Evolutionary conservation across 768 basidiomycete genomes (phyloP), one percentile per base, ranked within the genome.

Genomic region (Leccinum uliginosum): DNA sequence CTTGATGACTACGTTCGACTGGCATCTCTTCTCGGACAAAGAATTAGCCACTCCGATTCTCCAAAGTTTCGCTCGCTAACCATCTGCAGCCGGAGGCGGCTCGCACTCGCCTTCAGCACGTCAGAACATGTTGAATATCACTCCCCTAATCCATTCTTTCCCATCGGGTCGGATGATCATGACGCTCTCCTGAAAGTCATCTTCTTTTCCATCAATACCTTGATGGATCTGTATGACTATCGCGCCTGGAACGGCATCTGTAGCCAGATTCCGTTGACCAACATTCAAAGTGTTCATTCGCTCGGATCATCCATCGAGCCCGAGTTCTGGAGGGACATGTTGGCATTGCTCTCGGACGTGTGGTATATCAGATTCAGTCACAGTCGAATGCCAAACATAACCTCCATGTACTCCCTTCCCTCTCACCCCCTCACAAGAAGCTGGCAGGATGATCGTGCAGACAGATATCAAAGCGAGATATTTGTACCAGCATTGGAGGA

Each of bases 291-390:
- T 11, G 10, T 19, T 19, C 4, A 11, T 19, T 40, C 10, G 3
- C 10, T 19, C 4, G 5, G 0, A 19, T 5, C 9, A 19, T 11
- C n/a, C 2, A 4, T 19, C 9, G 3, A 4, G n/a, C n/a, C n/a
- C n/a, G 10, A 40, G n/a, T 40, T 40, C 38, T 40, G 38, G 38
- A 19, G 38, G n/a, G 35, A 9, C 35, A 40, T 40, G 9, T 40
- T 40, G 38, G n/a, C 3, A 9, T 38, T 3, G 3, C 38, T 38
- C n/a, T 10, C 38, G 9, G 9, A 38, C n/a, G 38, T n/a, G n/a
- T n/a, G 38, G 38, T 10, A 19, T 40, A 40, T 40, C 17, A n/a
- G 3, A 38, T 9, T 38, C 8, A 17, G 35, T 38, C 17, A 15
- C 7, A 3, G 5, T 14, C 14, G 3, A 9, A n/a, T 38, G 35